A percentile compares a stretch with the other conserved stretches of the same genome.
phyloP scores from a whole-genome alignment of 2,329 filamentous ascomycete genomes.

The Chaetomium sp. region DNA sequence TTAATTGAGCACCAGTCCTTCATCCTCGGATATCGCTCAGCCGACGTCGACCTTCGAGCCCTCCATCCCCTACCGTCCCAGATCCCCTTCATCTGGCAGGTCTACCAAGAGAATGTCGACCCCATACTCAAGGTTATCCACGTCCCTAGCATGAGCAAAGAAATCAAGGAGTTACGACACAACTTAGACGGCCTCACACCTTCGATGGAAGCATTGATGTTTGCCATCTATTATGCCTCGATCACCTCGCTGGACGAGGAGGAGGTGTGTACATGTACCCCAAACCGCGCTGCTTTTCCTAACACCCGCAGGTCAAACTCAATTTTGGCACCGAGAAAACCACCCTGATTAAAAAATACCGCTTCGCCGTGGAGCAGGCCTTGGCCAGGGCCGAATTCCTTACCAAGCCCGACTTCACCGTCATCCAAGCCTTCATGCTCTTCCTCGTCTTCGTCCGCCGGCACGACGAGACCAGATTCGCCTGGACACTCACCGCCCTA shows the following conservation, averaged over 20 bases:
- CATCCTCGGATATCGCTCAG: slow-evolving; percentile 71
- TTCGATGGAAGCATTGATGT: slow-evolving; percentile 63
- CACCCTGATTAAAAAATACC: slow-evolving; percentile 51
- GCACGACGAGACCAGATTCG: slow-evolving; percentile 55
- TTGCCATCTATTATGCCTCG: slow-evolving; percentile 62
- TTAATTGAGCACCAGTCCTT: slow-evolving; percentile 67
- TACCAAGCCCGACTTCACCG: slow-evolving; percentile 58
- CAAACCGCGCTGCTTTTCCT: not conserved
- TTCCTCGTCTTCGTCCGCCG: slow-evolving; percentile 58
- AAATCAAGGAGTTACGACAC: slow-evolving; percentile 62
- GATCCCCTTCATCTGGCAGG: slow-evolving; percentile 68
- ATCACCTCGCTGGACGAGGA: slow-evolving; percentile 62
- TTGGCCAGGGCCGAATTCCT: slow-evolving; percentile 64
- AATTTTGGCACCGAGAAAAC: slow-evolving; percentile 55
- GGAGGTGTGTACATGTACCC: slow-evolving; percentile 47
- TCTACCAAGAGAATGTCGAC: slow-evolving; percentile 74
- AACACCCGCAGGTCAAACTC: slow-evolving; percentile 48
- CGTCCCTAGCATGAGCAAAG: slow-evolving; percentile 64
- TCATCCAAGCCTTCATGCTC: slow-evolving; percentile 63
- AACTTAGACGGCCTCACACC: slow-evolving; percentile 60
- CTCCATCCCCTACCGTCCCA: slow-evolving; percentile 68
- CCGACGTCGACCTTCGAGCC: slow-evolving; percentile 65
- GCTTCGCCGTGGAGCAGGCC: slow-evolving; percentile 59
- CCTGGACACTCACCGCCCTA: slow-evolving; percentile 66
- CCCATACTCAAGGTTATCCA: slow-evolving; percentile 72